Evolutionary conservation across 768 basidiomycete genomes (phyloP).

Genomic region (Tulasnella sp.): DNA sequence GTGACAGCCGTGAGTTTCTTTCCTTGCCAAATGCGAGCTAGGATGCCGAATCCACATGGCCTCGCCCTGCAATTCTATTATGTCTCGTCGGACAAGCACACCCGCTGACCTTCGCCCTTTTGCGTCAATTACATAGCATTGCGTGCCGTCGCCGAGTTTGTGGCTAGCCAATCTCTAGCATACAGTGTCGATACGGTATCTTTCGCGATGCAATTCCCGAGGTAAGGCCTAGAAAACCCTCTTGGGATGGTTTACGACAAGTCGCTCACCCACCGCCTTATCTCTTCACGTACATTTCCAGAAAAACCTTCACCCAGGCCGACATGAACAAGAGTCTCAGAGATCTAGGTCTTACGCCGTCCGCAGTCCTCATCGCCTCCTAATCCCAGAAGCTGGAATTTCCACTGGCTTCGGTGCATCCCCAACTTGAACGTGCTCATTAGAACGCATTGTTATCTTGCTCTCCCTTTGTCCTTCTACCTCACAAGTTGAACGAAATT

Average conservation of each 20-base stretch:
- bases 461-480: not conserved
- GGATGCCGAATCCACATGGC: not conserved
- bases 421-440: not conserved
- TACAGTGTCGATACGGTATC: conserved; percentile 72
- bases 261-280: not conserved
- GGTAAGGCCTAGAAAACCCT: conserved; percentile 41
- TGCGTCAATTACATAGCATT: conserved; percentile 45
- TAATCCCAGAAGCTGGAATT: not conserved
- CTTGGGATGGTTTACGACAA: not conserved
- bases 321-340: conserved; percentile 77
- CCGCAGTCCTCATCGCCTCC: conserved; percentile 48
- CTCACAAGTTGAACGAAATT: not conserved
- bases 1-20: conserved; percentile 57
- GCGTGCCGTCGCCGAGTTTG: conserved; percentile 75
- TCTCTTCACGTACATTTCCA: conserved; percentile 28
- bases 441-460: not conserved
- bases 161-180: conserved; percentile 62
- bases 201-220: conserved; percentile 76
- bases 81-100: not conserved
- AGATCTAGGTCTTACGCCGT: conserved; percentile 83
- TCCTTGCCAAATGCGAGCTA: not conserved
- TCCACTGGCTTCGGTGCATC: not conserved
- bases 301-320: conserved; percentile 63
- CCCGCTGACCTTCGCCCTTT: not conserved
- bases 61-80: not conserved